Conservation (phyloP, 345 rosid species). For the Anastatica hierochuntica region DNA sequence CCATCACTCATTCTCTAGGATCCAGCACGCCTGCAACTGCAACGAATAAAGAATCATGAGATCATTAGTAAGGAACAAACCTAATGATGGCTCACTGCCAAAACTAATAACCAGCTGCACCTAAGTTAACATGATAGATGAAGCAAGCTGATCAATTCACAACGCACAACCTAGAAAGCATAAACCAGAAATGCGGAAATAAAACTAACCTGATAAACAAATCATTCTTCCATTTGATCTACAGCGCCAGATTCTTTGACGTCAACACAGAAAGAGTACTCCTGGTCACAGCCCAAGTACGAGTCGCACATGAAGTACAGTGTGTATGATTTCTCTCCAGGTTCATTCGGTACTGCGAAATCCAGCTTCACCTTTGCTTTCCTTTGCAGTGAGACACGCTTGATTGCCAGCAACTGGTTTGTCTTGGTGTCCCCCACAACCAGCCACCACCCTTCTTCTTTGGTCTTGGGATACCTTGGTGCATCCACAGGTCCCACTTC, state of each 20-base stretch:
- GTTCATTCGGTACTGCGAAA: constrained; percentile 57
- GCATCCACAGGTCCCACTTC: constrained; percentile 77
- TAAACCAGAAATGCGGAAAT: too few species aligned
- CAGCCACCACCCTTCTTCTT: constrained; percentile 99
- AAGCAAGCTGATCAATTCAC: too few species aligned
- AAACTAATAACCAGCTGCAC: too few species aligned
- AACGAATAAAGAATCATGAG: too few species aligned
- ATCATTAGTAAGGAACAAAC: too few species aligned
- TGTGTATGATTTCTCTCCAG: constrained; percentile 50
- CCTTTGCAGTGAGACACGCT: constrained; percentile 74
- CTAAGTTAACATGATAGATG: too few species aligned
- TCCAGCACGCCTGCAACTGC: constrained; percentile 12
- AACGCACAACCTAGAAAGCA: too few species aligned
- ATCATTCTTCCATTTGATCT: constrained; percentile 28
- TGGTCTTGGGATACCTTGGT: constrained; percentile 60
- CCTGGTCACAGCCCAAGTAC: constrained; percentile 86
- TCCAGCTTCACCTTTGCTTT: constrained; percentile 72
- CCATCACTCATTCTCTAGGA: not conserved
- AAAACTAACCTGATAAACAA: constrained; percentile 5
- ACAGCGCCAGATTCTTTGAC: constrained; percentile 36
- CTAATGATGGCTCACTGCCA: too few species aligned
- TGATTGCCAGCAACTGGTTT: constrained; percentile 79
- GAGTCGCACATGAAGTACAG: constrained; percentile 86
- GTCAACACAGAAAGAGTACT: constrained; percentile 52
- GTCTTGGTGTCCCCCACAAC: constrained; percentile 76